Base-by-base conservation (phyloP, 352 stramenopile genomes). In the Pythium utonaiense region DNA sequence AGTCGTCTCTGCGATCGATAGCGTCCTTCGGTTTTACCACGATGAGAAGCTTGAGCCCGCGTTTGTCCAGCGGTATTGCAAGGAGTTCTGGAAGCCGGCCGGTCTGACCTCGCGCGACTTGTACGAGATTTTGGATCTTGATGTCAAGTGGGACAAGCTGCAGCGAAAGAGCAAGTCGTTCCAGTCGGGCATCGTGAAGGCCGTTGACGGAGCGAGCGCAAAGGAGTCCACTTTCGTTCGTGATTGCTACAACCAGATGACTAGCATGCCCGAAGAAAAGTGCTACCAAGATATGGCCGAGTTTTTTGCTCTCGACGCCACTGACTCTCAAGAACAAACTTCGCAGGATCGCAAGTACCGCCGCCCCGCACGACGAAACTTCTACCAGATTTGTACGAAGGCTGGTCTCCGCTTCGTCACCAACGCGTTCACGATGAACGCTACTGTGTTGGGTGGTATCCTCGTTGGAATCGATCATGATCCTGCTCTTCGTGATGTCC, bases 61-160 rank as follows among this genome's bases (percentile, higher is more conserved):
- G 10, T 96, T 93, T 64, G 87, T 96, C 7, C 86, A 95, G 65
- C 78, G 85, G n/a, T 96, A 96, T 66, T 93, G 74, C 70, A 96
- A 96, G 65, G 87, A 96, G 38, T 96, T 90, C 51, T 96, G 86
- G 85, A 93, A 95, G 76, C 70, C 86, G 21, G 83, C 83, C n/a
- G 87, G 87, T 0, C 64, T 95, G 8, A 83, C 88, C 64, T 85
- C 77, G 0, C 78, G 89, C 28, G 80, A 96, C 38, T 42, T 96
- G 42, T 96, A 93, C 54, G 78, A 94, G 42, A 96, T 96, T 55
- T 58, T 91, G 28, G 86, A 96, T 51, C 69, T 96, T 7, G 86
- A 96, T 64, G 65, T 91, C 17, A 96, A 93, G 51, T 96, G 84
- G 83, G 86, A 96, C 63, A 96, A 96, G 57, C 54, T 96, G 28